Evolutionary conservation across 176 grass and related monocot genomes (phyloP).

Genomic region (Musa troglodytarum): DNA sequence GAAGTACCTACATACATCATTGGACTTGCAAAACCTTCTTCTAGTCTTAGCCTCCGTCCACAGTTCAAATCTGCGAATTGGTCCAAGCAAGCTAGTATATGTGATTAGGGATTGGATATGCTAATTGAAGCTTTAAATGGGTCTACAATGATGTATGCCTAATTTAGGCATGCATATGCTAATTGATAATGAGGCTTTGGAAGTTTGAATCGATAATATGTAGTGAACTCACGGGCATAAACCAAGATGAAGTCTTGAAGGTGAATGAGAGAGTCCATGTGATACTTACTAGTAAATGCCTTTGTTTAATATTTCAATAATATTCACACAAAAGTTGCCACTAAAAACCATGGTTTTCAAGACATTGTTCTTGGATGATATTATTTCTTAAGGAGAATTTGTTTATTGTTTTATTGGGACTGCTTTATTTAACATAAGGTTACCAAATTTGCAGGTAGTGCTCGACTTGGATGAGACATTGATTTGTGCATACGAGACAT

Average conservation of each 20-base stretch:
- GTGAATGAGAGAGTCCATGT: neutral
- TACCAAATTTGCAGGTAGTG: slow-evolving; percentile 53
- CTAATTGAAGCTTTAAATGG: too few relatives aligned
- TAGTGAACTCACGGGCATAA: neutral
- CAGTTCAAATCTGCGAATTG: too few relatives aligned
- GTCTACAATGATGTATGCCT: too few relatives aligned
- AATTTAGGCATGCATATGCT: too few relatives aligned
- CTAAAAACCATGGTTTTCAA: neutral
- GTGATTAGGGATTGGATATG: too few relatives aligned
- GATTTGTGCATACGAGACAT: slow-evolving; percentile 97
- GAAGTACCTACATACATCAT: neutral
- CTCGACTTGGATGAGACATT: slow-evolving; percentile 98
- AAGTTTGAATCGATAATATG: neutral
- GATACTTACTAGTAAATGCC: neutral
- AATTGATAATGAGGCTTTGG: too few relatives aligned
- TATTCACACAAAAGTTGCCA: neutral
- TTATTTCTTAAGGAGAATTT: neutral
- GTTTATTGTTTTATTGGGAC: neutral
- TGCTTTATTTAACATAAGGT: neutral
- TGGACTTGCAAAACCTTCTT: neutral
- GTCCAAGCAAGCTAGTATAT: too few relatives aligned
- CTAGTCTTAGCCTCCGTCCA: neutral
- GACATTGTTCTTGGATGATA: neutral
- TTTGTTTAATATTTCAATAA: neutral
- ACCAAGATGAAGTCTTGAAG: neutral